phyloP scores from a whole-genome alignment of 768 basidiomycete genomes.

The Tricholoma sp. region DNA sequence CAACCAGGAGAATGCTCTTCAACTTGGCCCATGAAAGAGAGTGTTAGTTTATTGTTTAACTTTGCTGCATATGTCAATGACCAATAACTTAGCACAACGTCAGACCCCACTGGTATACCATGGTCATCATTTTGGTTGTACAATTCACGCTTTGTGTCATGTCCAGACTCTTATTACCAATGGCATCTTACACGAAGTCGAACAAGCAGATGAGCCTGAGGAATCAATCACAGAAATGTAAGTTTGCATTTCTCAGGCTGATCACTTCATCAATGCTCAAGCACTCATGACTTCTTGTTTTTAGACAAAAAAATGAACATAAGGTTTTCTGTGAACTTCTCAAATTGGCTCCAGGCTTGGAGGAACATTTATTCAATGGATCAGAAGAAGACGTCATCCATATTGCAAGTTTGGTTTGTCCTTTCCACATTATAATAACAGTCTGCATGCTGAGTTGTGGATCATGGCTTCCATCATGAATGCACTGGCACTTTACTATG shows the following conservation, averaged over 20 bases:
- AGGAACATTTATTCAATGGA: background rate
- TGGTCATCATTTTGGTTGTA: conserved; percentile 14
- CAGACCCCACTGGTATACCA: conserved; percentile 12
- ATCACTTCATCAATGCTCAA: too few relatives aligned
- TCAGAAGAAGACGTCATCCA: conserved; percentile 1
- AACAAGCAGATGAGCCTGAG: conserved; percentile 8
- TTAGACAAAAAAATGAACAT: background rate
- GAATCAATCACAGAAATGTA: conserved; percentile 9
- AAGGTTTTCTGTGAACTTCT: background rate
- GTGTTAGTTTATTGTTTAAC: too few relatives aligned
- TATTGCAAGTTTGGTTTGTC: background rate
- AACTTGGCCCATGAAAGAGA: too few relatives aligned
- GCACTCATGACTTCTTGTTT: background rate
- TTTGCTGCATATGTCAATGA: too few relatives aligned
- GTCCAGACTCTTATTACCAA: conserved; percentile 12
- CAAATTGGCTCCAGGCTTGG: background rate
- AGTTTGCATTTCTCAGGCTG: background rate
- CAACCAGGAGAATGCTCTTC: too few relatives aligned
- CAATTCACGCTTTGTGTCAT: conserved; percentile 16
- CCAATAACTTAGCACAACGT: too few relatives aligned
- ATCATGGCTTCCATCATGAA: background rate
- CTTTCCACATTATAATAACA: background rate
- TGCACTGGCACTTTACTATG: conserved; percentile 3
- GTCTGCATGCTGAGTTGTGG: background rate
- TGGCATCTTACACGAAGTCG: conserved; percentile 4